A percentile compares a stretch with the other conserved stretches of the same genome.
Evolutionary conservation across 768 basidiomycete species (phyloP).

Genomic region (Tylopilus rubrobrunneus): DNA sequence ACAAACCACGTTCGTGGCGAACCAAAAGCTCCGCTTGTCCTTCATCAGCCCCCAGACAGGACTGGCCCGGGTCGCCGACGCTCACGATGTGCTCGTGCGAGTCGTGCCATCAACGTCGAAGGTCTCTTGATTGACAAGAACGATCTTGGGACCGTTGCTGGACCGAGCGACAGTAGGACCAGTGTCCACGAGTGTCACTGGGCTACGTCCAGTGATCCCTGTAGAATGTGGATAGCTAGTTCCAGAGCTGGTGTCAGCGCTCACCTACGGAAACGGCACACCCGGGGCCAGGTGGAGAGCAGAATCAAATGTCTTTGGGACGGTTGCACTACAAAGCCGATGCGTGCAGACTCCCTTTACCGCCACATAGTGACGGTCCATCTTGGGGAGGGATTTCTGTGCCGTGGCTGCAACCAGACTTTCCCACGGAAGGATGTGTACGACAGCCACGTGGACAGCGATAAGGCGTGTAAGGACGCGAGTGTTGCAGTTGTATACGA

Average conservation of each 20-base stretch:
- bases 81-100: neutral
- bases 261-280: constrained; percentile 11
- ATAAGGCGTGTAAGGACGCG: too few relatives aligned
- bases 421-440: too few relatives aligned
- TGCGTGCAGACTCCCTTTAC: too few relatives aligned
- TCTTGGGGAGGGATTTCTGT: too few relatives aligned
- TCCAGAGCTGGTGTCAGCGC: neutral
- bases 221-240: constrained; percentile 10
- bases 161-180: neutral
- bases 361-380: too few relatives aligned
- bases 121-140: constrained; percentile 7
- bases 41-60: neutral
- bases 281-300: neutral
- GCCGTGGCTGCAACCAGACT: too few relatives aligned
- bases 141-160: neutral
- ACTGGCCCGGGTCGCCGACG: neutral
- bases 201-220: neutral
- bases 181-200: constrained; percentile 9
- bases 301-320: too few relatives aligned
- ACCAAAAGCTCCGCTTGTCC: too few relatives aligned
- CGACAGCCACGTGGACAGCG: too few relatives aligned
- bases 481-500: too few relatives aligned
- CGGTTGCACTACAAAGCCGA: too few relatives aligned
- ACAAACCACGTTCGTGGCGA: neutral
- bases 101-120: neutral